A percentile compares a stretch with the other conserved stretches of the same genome.
Conservation (phyloP, 257 asterid genomes). For the Solanum arcanum region DNA sequence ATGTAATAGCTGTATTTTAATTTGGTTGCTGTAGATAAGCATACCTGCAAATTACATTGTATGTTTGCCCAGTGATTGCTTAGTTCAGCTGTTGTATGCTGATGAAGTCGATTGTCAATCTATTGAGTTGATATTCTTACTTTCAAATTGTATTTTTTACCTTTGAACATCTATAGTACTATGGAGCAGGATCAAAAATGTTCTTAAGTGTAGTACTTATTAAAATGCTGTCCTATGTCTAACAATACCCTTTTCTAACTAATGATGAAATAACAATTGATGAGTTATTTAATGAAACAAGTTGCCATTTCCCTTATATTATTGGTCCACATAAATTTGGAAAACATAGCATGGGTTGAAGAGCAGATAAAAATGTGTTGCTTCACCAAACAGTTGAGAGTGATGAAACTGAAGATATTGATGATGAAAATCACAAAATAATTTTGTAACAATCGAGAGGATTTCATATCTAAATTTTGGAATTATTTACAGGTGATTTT, state of each 20-base stretch:
- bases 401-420: not conserved
- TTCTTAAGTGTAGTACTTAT: not conserved
- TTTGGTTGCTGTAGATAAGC: not conserved
- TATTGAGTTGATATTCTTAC: not conserved
- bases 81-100: not conserved
- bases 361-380: not conserved
- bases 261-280: not conserved
- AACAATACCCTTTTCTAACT: not conserved
- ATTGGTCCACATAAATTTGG: not conserved
- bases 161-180: not conserved
- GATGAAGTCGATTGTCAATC: not conserved
- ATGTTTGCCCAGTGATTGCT: not conserved
- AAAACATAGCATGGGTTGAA: not conserved
- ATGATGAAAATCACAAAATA: not conserved
- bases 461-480: not conserved
- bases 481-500: not conserved
- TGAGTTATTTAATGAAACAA: too few species aligned
- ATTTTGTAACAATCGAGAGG: not conserved
- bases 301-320: too few species aligned
- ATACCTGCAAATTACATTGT: not conserved
- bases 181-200: not conserved
- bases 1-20: not conserved
- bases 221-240: not conserved
- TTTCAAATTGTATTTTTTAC: not conserved
- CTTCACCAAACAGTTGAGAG: not conserved